Base-by-base conservation (phyloP, 1,139 yeast genomes). In the Kodamaea fungicola region DNA sequence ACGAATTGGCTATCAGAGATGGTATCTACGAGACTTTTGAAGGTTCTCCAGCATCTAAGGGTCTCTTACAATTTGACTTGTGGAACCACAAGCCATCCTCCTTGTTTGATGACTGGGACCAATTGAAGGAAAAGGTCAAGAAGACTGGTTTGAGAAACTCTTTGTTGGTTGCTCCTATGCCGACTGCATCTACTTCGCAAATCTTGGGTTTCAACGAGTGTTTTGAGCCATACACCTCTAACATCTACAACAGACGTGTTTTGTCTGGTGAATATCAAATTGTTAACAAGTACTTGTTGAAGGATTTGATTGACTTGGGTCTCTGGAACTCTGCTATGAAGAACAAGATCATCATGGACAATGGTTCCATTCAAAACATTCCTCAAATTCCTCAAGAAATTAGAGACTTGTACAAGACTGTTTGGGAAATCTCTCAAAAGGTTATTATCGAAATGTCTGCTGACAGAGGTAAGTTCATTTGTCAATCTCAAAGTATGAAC, bases 161-260 rank as follows among this genome's bases (percentile, higher is more conserved):
- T n/a, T 61, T 77, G 34, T 64, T 77, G 43, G 78, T 77, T 41
- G 83, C 82, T 2, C 81, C 81, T 42, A 77, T 77, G 83, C 83
- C 83, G 32, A 77, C 83, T 38, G 83, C 83, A 21, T 76, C 82
- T 10, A 76, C 82, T 7, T 77, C 82, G 2, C 83, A 76, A 57
- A 76, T 77, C 39, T 65, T 77, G 49, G 82, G 82, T 45, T 71
- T 68, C 56, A 77, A 75, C 52, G 83, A 77, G 58, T 77, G 82
- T 59, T 77, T 77, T 52, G 83, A 77, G 55, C 83, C 83, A 27
- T 74, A 67, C 56, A 77, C 83, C 22, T 76, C 81, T 10, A 77
- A 77, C 54, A 68, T 77, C 44, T 77, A 76, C 54, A 69, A 76
- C 25, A 70, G 83, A 63, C 71, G 83, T 61, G 82, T 76, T 9